phyloP scores from a whole-genome alignment of 129 eudicot species.

The Escallonia rubra region DNA sequence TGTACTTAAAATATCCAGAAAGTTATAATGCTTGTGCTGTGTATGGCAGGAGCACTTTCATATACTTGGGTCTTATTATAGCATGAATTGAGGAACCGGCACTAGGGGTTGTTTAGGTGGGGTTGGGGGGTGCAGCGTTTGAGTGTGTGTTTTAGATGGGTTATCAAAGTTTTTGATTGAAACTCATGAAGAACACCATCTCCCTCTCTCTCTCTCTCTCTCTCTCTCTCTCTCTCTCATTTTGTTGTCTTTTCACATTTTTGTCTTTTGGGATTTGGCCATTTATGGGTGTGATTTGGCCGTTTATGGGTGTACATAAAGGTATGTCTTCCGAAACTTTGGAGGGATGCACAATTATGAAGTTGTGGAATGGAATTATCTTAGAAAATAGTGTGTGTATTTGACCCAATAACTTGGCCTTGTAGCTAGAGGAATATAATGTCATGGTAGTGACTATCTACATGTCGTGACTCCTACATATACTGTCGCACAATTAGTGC shows the following conservation, averaged over 20 bases:
- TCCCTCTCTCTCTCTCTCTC: not conserved
- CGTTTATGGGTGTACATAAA: not conserved
- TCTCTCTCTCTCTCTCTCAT: slow-evolving; percentile 1
- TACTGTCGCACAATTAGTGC: no score
- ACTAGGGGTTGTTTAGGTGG: no score
- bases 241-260: not conserved
- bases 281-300: not conserved
- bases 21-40: slow-evolving; percentile 12
- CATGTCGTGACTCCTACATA: no score
- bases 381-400: not conserved
- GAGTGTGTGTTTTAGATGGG: no score
- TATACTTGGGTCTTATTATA: slow-evolving; percentile 15
- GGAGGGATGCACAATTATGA: not conserved
- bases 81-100: slow-evolving; percentile 8
- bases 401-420: no score
- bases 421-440: no score
- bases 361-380: slow-evolving; percentile 1
- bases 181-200: slow-evolving; percentile 12
- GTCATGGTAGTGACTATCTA: no score
- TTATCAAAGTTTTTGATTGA: slow-evolving; percentile 6
- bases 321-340: not conserved
- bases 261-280: slow-evolving; percentile 6
- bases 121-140: no score
- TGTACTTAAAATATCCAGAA: not conserved
- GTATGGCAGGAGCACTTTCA: slow-evolving; percentile 13